phyloP scores from a whole-genome alignment of 768 basidiomycete genomes.

The Pulveroboletus sp. region DNA sequence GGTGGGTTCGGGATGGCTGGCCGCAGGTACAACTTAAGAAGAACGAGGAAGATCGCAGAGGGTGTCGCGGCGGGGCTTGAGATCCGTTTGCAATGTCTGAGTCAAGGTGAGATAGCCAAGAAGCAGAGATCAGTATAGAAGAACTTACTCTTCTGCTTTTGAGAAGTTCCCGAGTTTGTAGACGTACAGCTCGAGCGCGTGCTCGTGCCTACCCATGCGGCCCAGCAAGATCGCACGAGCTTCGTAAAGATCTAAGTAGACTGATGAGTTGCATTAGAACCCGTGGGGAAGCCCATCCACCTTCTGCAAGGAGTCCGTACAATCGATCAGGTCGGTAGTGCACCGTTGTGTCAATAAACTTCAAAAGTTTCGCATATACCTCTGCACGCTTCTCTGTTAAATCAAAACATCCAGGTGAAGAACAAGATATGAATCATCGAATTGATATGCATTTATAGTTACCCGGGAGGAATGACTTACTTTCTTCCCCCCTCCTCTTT shows the following conservation, averaged over 20 bases:
- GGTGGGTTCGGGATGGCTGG: conserved; percentile 52
- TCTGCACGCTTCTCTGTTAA: conserved; percentile 45
- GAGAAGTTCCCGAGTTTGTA: conserved; percentile 78
- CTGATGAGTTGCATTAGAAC: background rate
- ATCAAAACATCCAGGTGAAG: background rate
- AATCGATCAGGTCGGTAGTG: conserved; percentile 76
- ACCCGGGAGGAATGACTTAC: conserved; percentile 35
- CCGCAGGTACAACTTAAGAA: conserved; percentile 85
- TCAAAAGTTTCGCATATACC: conserved; percentile 67
- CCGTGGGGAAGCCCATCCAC: conserved; percentile 37
- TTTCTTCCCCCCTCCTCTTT: conserved; percentile 56
- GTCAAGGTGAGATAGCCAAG: background rate
- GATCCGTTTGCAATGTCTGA: conserved; percentile 86
- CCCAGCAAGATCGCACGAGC: conserved; percentile 91
- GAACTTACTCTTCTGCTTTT: conserved; percentile 84
- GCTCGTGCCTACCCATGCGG: conserved; percentile 86
- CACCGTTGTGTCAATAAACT: conserved; percentile 70
- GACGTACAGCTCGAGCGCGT: conserved; percentile 93
- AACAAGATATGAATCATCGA: background rate
- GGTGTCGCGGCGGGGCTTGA: conserved; percentile 60
- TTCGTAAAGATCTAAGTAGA: conserved; percentile 72
- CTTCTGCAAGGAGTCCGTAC: conserved; percentile 80
- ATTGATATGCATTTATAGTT: background rate
- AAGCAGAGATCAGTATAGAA: background rate
- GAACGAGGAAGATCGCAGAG: conserved; percentile 70